Base-by-base conservation (phyloP, 805 yeast species). In the Saccharomycopsis javanensis region DNA sequence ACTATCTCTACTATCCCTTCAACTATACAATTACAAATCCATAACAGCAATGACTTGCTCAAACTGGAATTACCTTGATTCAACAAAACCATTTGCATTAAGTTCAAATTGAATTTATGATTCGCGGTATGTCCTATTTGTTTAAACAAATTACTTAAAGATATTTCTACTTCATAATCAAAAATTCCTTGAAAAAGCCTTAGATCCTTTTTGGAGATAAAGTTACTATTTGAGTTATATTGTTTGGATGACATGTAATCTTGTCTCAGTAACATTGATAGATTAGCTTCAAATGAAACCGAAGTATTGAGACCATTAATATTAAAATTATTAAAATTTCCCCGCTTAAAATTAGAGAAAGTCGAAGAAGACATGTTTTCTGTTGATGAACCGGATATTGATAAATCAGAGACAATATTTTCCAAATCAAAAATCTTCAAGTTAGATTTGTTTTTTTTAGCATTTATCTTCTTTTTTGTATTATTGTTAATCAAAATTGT, bases 1-100 rank as follows among this genome's bases (percentile, higher is more conserved):
- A 16, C 35, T 56, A 7, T 58, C 54, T 15, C 60, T 50, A 45
- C 61, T 59, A 2, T 71, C 70, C 45, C 65, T 61, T 18, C 13
- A 11, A 71, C 55, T 34, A 75, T 54, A 45, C 63, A 65, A 15
- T 75, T 68, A 0, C 71, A 57, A 3, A 75, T 63, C 81, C 81
- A 79, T 16, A 76, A 57, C 0, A 67, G 62, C 2, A 71, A 60
- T 0, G 72, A 61, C 13, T 60, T 63, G 13, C 37, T 45, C 13
- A 54, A 45, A 11, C 33, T 25, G 8, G 58, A 52, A 31, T 53
- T 52, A 4, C 56, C 56, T 15, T 25, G 48, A n/a, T 53, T 54
- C n/a, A 55, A n/a, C 23, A 60, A 50, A 48, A 53, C 25, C 18
- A 35, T 38, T 15, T 30, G 52, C 15, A 42, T 13, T 20, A 42